Base-by-base conservation (phyloP, 768 basidiomycete species). In the Jaapia argillacea region DNA sequence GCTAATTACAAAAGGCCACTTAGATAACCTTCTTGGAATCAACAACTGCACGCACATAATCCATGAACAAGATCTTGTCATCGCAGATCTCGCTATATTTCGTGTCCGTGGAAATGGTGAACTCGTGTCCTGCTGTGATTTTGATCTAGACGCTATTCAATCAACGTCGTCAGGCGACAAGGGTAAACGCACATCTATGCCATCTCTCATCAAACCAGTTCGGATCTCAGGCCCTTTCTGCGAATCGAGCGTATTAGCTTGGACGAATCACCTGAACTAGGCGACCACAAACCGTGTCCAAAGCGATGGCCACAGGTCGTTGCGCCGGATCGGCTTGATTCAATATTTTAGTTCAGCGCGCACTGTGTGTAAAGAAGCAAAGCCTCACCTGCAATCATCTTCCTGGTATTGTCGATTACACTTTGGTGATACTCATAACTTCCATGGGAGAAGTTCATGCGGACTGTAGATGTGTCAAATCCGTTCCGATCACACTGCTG, bases 381-480 rank as follows among this genome's bases (percentile, higher is more conserved):
- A 39, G 2, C 60, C 78, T 54, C 52, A 91, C 90, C 66, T 35
- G 77, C 77, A 43, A 89, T 75, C 71, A 85, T 82, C 60, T 81
- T 82, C 56, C 93, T 75, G 41, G 91, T 85, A 72, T 98, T 98
- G 70, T 98, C 93, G 60, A 99, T 91, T 53, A 98, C 96, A 51
- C 88, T 92, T 69, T 99, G 92, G 69, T 98, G 96, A 63, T 94
- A 98, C 56, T 92, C 91, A 65, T 99, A 93, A 45, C 84, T 85
- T 38, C 96, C 96, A 79, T 99, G 96, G 43, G 94, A 98, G 64
- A 98, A 99, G 76, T 99, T 99, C 96, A 99, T 98, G 67, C 96
- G 93, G 51, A 99, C 96, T 97, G 54, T 24, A 36, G 43, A 23
- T 45, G 49, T 35, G 45, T 46, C 26, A 48, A 18, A 28, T 28